Evolutionary conservation across 495 filamentous ascomycete genomes (phyloP), one percentile per base, ranked within the genome.

Genomic region (Hypoxylon fuscum): DNA sequence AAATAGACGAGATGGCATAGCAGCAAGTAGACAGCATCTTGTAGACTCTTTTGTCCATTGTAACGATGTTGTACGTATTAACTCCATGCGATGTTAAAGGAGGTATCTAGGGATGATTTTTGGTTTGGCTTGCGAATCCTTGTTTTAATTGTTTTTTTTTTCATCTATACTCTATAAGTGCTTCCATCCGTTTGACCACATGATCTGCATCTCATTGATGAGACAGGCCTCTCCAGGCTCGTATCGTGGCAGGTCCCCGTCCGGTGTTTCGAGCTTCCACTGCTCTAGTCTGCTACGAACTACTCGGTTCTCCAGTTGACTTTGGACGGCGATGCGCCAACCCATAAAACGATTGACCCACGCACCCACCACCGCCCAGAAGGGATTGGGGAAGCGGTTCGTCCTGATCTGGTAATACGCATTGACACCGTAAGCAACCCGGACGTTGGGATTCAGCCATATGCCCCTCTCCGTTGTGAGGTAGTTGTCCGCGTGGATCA

Each of bases 191-290:
- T 89, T 89, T 44, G 79, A 61, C 65, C 84, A 81, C 58, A 94
- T 75, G 32, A 95, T 83, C 71, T 95, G 91, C 91, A 93, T 93
- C 77, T 93, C 90, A 74, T 93, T 87, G 46, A 93, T 84, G 51
- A 93, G 75, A 69, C 91, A 95, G 44, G 83, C 81, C 40, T 76
- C 75, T n/a, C 84, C 88, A 1, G 71, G 78, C 59, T 90, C 87
- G 10, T 76, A 62, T 27, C 74, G 74, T 35, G 76, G 66, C 48
- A 61, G 51, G 17, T 68, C 60, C 3, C 66, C 69, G 37, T 58
- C 34, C 0, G 51, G 60, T 45, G 73, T 74, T 34, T 73, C 72
- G 23, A 70, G 69, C 40, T 70, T 48, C 77, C 81, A 80, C 34
- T 71, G 72, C 43, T 75, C 70, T 12, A 83, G 42, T 40, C 76